phyloP scores from a whole-genome alignment of 2,329 filamentous ascomycete genomes.

The Neonectria faginata region DNA sequence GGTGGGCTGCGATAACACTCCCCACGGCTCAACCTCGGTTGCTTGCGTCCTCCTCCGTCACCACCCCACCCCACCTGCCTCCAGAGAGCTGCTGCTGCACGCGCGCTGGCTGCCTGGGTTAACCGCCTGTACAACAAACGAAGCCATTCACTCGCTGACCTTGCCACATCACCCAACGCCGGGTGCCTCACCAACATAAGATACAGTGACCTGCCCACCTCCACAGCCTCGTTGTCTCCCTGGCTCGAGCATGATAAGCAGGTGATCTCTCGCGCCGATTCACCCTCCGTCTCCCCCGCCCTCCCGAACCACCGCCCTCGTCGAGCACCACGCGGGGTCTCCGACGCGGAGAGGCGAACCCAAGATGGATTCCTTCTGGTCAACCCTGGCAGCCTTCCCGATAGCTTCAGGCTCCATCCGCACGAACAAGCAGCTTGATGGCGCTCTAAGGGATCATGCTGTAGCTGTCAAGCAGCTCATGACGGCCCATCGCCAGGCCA shows the following conservation, averaged over 20 bases:
- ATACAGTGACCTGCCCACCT: neutral
- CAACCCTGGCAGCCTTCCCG: slow-evolving; percentile 57
- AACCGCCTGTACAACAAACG: slow-evolving; percentile 4
- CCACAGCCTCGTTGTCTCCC: neutral
- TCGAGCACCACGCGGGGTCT: slow-evolving; percentile 14
- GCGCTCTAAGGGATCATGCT: slow-evolving; percentile 53
- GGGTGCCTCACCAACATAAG: neutral
- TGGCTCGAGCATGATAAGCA: slow-evolving; percentile 11
- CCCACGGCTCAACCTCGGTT: slow-evolving; percentile 34
- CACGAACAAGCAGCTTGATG: slow-evolving; percentile 54
- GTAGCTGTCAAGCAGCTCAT: slow-evolving; percentile 53
- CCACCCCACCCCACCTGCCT: slow-evolving; percentile 36
- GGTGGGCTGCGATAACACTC: slow-evolving; percentile 25
- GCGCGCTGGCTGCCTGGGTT: slow-evolving; percentile 31
- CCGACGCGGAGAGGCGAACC: slow-evolving; percentile 19
- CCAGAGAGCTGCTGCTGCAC: slow-evolving; percentile 35
- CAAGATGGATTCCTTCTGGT: slow-evolving; percentile 48
- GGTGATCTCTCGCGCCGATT: slow-evolving; percentile 17
- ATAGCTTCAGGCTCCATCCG: slow-evolving; percentile 46
- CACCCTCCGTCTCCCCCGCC: slow-evolving; percentile 29
- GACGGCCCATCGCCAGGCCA: slow-evolving; percentile 46
- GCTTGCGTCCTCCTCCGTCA: slow-evolving; percentile 29
- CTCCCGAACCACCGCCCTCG: slow-evolving; percentile 17
- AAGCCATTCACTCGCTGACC: neutral
- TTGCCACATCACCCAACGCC: neutral